Base-by-base conservation (phyloP, 768 basidiomycete species). In the Lepiota venenata region DNA sequence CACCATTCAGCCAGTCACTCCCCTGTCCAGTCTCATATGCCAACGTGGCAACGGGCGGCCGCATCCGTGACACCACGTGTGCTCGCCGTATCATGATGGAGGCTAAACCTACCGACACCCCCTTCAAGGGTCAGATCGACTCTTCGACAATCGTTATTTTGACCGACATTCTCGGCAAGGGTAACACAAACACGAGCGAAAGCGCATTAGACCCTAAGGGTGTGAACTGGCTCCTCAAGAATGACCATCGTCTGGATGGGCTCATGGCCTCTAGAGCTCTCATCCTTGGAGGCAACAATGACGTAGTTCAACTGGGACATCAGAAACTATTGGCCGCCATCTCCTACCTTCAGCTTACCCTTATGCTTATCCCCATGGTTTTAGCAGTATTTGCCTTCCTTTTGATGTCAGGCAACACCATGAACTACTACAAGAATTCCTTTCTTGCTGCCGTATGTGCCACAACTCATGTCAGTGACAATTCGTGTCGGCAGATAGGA, bases 371-470 rank as follows among this genome's bases (percentile, higher is more conserved):
- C 25, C 51, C 58, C 18, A 20, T 36, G n/a, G n/a, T 52, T 22
- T 25, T 59, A 16, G 48, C 55, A 7, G 18, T 45, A 8, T 16
- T 49, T 7, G 25, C 56, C 12, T 45, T 39, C 25, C 22, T 57
- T 2, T 18, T 56, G n/a, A 53, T 59, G 45, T 20, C 21, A 10
- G 49, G 42, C 4, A 40, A 59, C 21, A 32, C 45, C 2, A 40
- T 42, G 10, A 44, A 44, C 20, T 47, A 59, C 29, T 59, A 51
- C 43, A 56, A 56, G 21, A 44, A 40, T n/a, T 56, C 58, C 3
- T 59, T 59, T 44, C 41, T 59, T 25, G 48, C 58, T 20, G 55
- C 58, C 14, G 58, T 56, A 18, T 52, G 45, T 25, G 55, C 55
- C 7, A 56, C 58, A 20, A 52, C 55, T 12, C 55, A 56, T 35